These are phyloP conservation scores for Hypoxylon lienhwacheense DNA, from an alignment of 495 filamentous ascomycete species.

Conservation along the genomic window DNA sequence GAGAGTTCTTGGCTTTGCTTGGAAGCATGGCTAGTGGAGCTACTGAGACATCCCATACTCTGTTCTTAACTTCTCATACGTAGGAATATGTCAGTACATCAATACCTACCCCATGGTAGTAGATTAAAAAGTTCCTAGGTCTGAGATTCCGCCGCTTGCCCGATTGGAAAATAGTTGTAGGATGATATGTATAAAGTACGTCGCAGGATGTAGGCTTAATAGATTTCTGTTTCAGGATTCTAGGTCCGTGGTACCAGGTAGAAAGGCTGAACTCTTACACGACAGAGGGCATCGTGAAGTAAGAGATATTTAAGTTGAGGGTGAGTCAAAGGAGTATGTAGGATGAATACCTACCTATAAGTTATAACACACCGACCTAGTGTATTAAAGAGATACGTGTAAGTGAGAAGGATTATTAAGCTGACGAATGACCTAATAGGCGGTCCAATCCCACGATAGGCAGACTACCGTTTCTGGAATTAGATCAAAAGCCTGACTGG, in stretches of 20 bases:
- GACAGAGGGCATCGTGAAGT: neutral
- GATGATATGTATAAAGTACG: constrained; percentile 10
- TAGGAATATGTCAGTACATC: no score
- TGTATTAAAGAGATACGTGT: no score
- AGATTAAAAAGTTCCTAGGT: constrained; percentile 19
- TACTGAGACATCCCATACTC: constrained; percentile 31
- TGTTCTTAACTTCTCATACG: no score
- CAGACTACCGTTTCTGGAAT: constrained; percentile 28
- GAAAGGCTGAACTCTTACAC: constrained; percentile 23
- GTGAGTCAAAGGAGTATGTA: no score
- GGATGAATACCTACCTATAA: no score
- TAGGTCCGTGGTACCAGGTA: constrained; percentile 10
- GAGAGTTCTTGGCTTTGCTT: constrained; percentile 17
- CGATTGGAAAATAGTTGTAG: neutral
- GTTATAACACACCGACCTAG: no score
- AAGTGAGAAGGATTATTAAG: neutral
- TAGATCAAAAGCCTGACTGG: constrained; percentile 21
- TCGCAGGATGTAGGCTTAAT: constrained; percentile 18
- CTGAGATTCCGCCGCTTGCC: constrained; percentile 4
- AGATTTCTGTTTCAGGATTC: constrained; percentile 5
- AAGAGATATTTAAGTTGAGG: neutral
- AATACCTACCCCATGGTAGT: no score
- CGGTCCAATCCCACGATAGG: constrained; percentile 10
- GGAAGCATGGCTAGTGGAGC: constrained; percentile 38
- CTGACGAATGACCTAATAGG: neutral